Percentiles rank a stretch among this genome's conserved stretches.
Evolutionary conservation across 2,329 filamentous ascomycete genomes (phyloP).

Genomic region (Cyphellophora attinorum): DNA sequence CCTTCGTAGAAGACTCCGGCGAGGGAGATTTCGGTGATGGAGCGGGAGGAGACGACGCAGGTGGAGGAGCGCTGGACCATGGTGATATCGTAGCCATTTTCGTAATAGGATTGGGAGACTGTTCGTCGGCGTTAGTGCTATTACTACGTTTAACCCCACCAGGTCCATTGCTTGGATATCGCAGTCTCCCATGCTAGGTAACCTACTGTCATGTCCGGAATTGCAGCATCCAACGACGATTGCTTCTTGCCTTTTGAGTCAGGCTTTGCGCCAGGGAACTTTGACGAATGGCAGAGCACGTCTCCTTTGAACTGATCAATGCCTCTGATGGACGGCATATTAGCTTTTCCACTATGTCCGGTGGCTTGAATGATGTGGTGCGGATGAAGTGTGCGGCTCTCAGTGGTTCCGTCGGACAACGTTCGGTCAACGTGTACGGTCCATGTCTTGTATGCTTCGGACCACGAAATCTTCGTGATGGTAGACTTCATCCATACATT

Average conservation of each 20-base stretch:
- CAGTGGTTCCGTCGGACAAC: conserved; percentile 26
- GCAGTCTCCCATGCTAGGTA: too few relatives aligned
- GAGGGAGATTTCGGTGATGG: conserved; percentile 44
- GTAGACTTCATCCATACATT: conserved; percentile 55
- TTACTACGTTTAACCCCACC: too few relatives aligned
- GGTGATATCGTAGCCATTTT: conserved; percentile 58
- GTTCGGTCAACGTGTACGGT: conserved; percentile 41
- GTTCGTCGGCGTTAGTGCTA: too few relatives aligned
- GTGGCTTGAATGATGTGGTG: conserved; percentile 59
- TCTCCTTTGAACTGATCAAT: conserved; percentile 49
- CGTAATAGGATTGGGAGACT: conserved; percentile 56
- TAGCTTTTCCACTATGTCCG: conserved; percentile 57
- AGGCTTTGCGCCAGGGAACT: conserved; percentile 45
- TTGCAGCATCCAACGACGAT: conserved; percentile 61
- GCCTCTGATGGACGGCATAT: conserved; percentile 38
- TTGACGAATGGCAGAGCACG: conserved; percentile 51
- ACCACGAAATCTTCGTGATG: conserved; percentile 40
- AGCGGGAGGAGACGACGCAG: conserved; percentile 49
- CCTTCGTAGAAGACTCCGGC: conserved; percentile 39
- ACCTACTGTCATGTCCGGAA: conserved; percentile 50
- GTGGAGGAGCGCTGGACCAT: conserved; percentile 62
- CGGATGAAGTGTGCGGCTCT: conserved; percentile 49
- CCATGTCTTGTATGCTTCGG: conserved; percentile 44
- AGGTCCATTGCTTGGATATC: too few relatives aligned
- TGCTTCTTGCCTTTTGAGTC: conserved; percentile 45